phyloP scores from a whole-genome alignment of 345 rosid species.

The Populus ilicifolia region DNA sequence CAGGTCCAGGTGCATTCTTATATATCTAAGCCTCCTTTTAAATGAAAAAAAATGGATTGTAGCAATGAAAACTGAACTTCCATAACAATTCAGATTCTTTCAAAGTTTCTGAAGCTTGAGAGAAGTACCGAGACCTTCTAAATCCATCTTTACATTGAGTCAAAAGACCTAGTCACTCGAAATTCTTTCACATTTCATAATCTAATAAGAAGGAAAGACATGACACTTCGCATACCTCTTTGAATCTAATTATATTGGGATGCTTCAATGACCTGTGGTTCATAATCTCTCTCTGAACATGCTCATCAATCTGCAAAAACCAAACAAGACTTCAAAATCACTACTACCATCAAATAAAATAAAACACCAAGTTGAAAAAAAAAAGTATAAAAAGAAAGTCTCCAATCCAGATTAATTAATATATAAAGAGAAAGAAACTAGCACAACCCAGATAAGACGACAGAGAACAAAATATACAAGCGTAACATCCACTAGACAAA shows the following conservation, averaged over 20 bases:
- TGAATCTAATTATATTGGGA: constrained; percentile 26
- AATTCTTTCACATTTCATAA: background rate
- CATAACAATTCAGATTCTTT: background rate
- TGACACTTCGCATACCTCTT: constrained; percentile 8
- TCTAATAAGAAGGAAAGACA: background rate
- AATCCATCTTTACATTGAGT: background rate
- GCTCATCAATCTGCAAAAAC: constrained; percentile 22
- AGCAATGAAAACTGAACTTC: background rate
- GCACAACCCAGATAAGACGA: background rate
- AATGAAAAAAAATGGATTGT: background rate
- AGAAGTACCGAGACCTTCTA: too few relatives aligned
- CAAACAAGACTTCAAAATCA: background rate
- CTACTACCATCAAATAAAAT: background rate
- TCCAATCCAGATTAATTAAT: background rate
- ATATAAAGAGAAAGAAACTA: background rate
- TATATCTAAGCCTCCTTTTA: background rate
- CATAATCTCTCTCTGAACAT: constrained; percentile 28
- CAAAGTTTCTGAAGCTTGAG: background rate
- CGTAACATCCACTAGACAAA: background rate
- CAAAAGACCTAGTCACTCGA: background rate
- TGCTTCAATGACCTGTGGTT: constrained; percentile 27
- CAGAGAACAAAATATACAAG: background rate
- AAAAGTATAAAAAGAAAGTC: background rate
- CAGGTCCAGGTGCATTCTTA: background rate
- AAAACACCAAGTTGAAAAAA: background rate